phyloP scores from a whole-genome alignment of 164 flowering plant species.

The Stephania yunnanensis region DNA sequence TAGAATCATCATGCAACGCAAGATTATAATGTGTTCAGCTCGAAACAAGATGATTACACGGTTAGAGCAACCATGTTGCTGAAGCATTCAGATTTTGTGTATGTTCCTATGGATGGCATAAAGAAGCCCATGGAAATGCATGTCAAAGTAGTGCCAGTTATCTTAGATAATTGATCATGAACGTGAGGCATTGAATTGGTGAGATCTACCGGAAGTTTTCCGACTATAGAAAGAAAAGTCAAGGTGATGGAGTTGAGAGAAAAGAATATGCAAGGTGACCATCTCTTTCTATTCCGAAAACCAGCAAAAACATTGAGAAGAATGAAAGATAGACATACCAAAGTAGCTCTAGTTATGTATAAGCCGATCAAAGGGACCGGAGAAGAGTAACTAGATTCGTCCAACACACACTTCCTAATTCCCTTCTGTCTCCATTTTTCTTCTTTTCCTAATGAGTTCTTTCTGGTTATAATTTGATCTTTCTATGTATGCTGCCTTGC shows the following conservation, averaged over 20 bases:
- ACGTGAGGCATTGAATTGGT: slow-evolving; percentile 6
- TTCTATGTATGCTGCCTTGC: too few relatives aligned
- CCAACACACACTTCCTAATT: too few relatives aligned
- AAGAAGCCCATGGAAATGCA: slow-evolving; percentile 2
- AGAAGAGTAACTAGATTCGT: too few relatives aligned
- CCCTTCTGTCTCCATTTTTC: too few relatives aligned
- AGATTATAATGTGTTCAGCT: slow-evolving; percentile 4
- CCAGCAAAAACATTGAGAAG: neutral
- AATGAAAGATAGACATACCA: neutral
- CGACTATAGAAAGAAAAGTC: slow-evolving; percentile 2
- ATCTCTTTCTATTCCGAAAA: neutral
- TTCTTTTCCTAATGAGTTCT: too few relatives aligned
- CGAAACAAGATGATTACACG: slow-evolving; percentile 7
- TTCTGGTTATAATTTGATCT: too few relatives aligned
- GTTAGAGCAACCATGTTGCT: too few relatives aligned
- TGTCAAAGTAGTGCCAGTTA: slow-evolving; percentile 2
- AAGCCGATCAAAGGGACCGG: neutral
- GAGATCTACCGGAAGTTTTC: neutral
- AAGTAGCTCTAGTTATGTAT: neutral
- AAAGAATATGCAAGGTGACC: slow-evolving; percentile 9
- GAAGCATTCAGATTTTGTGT: neutral
- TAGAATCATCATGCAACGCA: slow-evolving; percentile 7
- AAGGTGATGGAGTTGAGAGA: slow-evolving; percentile 5
- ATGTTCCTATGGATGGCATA: slow-evolving; percentile 8
- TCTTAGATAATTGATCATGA: slow-evolving; percentile 9